Conservation (phyloP, 192 early-diverging fungal species). For the Coemansia sp. region DNA sequence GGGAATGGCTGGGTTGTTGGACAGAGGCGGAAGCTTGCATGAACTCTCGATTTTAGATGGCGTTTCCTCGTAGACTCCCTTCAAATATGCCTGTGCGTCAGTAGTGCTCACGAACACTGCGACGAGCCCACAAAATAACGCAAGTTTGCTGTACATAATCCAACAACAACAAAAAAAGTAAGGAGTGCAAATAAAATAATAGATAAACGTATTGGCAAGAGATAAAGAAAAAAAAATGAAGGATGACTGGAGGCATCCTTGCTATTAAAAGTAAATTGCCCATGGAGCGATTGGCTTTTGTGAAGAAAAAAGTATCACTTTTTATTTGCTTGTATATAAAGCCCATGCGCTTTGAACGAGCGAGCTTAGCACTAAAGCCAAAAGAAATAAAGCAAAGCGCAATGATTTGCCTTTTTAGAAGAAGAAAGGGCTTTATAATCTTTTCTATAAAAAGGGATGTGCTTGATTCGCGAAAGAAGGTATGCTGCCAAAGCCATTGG, state of each 20-base stretch:
- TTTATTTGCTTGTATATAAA: not conserved
- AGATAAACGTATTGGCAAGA: not conserved
- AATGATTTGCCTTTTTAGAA: not conserved
- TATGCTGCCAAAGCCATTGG: constrained; percentile 11
- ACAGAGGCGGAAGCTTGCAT: not conserved
- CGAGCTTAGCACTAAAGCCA: not conserved
- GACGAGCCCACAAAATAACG: not conserved
- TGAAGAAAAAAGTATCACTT: no score
- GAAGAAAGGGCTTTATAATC: no score
- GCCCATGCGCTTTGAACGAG: not conserved
- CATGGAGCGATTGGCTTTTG: no score
- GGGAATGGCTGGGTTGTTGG: not conserved
- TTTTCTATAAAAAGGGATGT: not conserved
- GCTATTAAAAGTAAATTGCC: no score
- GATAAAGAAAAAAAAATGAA: no score
- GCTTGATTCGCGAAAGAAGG: no score
- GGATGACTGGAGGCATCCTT: no score
- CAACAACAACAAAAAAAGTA: not conserved
- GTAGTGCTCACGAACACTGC: no score
- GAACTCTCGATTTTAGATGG: not conserved
- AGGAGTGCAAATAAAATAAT: not conserved
- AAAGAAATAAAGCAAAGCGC: not conserved
- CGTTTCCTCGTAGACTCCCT: not conserved
- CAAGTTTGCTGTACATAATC: not conserved
- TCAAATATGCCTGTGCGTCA: not conserved